These are phyloP conservation scores for Micractinium sp. DNA, from an alignment of 139 green algal species.

Conservation along the genomic window DNA sequence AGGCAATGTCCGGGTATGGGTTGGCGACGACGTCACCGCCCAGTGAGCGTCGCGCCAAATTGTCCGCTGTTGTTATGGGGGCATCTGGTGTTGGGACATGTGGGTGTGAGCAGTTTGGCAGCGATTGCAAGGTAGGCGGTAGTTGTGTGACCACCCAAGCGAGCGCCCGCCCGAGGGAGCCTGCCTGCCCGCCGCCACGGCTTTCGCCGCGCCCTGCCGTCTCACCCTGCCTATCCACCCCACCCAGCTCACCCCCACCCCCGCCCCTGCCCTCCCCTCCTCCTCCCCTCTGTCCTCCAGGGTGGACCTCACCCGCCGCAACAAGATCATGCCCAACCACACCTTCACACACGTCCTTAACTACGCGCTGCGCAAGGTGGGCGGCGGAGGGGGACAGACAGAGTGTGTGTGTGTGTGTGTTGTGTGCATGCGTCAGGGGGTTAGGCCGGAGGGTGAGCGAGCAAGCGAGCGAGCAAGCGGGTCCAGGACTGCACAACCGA, in stretches of 20 bases:
- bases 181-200: neutral
- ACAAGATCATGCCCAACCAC: slow-evolving; percentile 94
- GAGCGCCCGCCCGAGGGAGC: no score
- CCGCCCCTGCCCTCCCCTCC: neutral
- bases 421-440: neutral
- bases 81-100: neutral
- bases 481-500: no score
- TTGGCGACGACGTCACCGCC: no score
- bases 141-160: no score
- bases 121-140: no score
- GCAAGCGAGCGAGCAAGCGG: no score
- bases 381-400: neutral
- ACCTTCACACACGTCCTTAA: slow-evolving; percentile 99
- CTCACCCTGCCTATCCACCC: neutral
- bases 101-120: neutral
- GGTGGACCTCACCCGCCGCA: slow-evolving; percentile 87
- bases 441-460: neutral
- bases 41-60: neutral
- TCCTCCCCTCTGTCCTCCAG: no score
- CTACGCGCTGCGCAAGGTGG: slow-evolving; percentile 77
- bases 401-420: neutral
- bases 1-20: no score
- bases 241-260: neutral
- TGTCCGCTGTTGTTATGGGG: neutral
- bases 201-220: neutral